Evolutionary conservation across 2,329 filamentous ascomycete species (phyloP), one percentile per base, ranked within the genome.

Genomic region (Alternaria burnsii): DNA sequence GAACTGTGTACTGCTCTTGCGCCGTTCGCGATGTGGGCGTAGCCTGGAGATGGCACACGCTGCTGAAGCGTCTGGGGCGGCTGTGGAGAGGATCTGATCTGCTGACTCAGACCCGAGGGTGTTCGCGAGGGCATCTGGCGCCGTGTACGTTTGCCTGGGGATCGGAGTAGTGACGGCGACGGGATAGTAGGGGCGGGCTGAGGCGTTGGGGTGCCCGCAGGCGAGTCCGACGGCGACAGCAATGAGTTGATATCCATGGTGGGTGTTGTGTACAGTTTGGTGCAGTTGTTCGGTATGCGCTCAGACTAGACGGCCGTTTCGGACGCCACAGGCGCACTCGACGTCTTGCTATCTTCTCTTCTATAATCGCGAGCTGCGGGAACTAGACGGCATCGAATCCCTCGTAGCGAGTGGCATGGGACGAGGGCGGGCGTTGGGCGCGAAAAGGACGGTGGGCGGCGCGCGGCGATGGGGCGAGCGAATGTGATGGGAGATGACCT

Each of bases 241-340:
- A 84, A 75, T 47, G 80, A 81, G 69, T 82, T 82, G 78, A 84
- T 84, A 68, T 84, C 80, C 82, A 84, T 84, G 43, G 47, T 63
- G 66, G 20, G 9, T n/a, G 20, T 26, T 32, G 42, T 40, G 11
- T 47, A 56, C 42, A 43, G 36, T 42, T 18, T 14, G 34, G 36
- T 52, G 59, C 51, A 58, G 32, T 48, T 50, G 40, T 44, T n/a
- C 30, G 43, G 51, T 36, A 52, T 47, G 48, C 38, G 42, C 47
- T 47, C 46, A 40, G 44, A 38, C 38, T 18, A 34, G 5, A 36
- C 32, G 52, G n/a, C 48, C 34, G 48, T 14, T 47, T n/a, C 7
- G 16, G 32, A 50, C 48, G 58, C 58, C 40, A 32, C 24, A 50
- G 41, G 54, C 52, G 61, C 55, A 58, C 55, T 36, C 14, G 28